Base-by-base conservation (phyloP, 2,329 filamentous ascomycete genomes). In the Dactylonectria estremocensis region DNA sequence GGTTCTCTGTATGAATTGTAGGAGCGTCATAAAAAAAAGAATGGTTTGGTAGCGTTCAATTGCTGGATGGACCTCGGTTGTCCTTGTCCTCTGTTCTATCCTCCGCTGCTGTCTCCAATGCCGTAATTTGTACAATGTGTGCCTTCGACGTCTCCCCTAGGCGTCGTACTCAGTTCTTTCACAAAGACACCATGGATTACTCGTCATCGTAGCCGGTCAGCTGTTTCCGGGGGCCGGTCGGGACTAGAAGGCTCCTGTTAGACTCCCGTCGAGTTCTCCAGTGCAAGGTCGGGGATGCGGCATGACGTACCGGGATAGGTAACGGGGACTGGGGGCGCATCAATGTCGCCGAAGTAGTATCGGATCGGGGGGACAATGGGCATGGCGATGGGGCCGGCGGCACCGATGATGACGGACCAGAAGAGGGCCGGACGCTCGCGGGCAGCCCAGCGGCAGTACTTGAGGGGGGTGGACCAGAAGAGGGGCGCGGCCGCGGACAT, bases 341-440 rank as follows among this genome's bases (percentile, higher is more conserved):
- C 88, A 74, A 90, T 84, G 80, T 97, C 94, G 75, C 95, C 95
- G 64, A 97, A 82, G 71, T 84, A 86, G 69, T 85, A 83, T 80
- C 95, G 87, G 74, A 97, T 85, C 54, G 94, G 92, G 49, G 95
- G 95, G 1, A 94, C 91, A 64, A 88, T 86, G 67, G 92, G 81
- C 70, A 97, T 84, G 65, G 89, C 84, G 64, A 93, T 81, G 40
- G 95, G 96, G 11, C 95, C 95, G 62, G 90, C 77, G 71, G 83
- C 85, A 74, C 93, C 95, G 73, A 98, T 84, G 66, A 93, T 79
- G 77, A 94, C 85, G 76, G 93, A 94, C 89, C 91, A 98, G 88
- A 98, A 97, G 85, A 95, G 92, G 67, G 95, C 95, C 58, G 96
- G 96, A 81, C 93, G 93, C 83, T 96, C 92, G 84, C 94, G 92